Conservation (phyloP, 1,139 yeast species). For the Taphrina sp. region DNA sequence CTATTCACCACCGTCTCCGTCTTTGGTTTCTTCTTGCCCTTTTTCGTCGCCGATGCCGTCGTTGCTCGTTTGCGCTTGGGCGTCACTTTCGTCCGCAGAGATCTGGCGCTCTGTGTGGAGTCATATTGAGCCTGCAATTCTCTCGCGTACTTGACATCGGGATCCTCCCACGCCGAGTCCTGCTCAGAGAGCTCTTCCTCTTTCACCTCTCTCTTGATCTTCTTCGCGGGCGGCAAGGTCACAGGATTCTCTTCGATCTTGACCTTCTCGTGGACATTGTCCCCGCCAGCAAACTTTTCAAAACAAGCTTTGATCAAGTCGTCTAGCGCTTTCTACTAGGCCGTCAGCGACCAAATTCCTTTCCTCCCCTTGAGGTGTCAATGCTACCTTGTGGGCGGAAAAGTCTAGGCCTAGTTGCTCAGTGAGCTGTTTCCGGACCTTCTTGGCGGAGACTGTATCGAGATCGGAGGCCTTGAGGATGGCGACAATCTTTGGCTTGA, state of each 20-base stretch:
- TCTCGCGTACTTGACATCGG: conserved; percentile 20
- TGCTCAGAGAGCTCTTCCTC: conserved; percentile 41
- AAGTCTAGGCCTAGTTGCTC: conserved; percentile 63
- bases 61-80: conserved; percentile 47
- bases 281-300: conserved; percentile 17
- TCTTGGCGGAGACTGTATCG: conserved; percentile 68
- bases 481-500: conserved; percentile 49
- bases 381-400: conserved; percentile 47
- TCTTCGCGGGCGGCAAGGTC: neutral
- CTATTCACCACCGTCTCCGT: conserved; percentile 20
- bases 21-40: conserved; percentile 32
- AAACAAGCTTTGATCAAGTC: conserved; percentile 62
- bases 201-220: conserved; percentile 4
- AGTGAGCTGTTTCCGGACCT: conserved; percentile 67
- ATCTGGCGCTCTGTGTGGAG: conserved; percentile 34
- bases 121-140: conserved; percentile 12
- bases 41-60: no score
- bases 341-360: neutral
- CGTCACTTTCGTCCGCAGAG: conserved; percentile 4
- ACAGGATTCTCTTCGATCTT: conserved; percentile 1
- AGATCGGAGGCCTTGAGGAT: conserved; percentile 71
- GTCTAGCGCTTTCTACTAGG: conserved; percentile 55
- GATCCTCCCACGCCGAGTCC: conserved; percentile 42
- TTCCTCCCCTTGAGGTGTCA: neutral
- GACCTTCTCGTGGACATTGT: conserved; percentile 38